Percentiles rank a stretch among this genome's conserved stretches.
Evolutionary conservation across 2,329 filamentous ascomycete species (phyloP).

Genomic region (Aureobasidium sp.): DNA sequence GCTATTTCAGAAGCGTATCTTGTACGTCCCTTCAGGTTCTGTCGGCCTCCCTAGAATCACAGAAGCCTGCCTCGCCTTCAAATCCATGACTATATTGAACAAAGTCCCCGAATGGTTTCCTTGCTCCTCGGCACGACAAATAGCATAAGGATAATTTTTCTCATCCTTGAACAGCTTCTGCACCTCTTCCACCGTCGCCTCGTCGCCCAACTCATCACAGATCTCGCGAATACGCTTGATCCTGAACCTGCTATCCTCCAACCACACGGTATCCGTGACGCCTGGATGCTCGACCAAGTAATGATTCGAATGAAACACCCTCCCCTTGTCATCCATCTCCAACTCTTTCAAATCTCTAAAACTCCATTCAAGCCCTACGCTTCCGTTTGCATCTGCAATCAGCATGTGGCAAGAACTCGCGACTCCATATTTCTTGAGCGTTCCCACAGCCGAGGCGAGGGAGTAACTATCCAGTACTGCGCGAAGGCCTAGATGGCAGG

Average conservation of each 20-base stretch:
- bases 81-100: slow-evolving; percentile 35
- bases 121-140: slow-evolving; percentile 28
- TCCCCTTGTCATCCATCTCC: slow-evolving; percentile 28
- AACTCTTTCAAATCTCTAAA: slow-evolving; percentile 29
- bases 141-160: slow-evolving; percentile 32
- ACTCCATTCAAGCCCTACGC: slow-evolving; percentile 46
- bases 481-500: slow-evolving; percentile 56
- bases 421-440: slow-evolving; percentile 42
- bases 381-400: slow-evolving; percentile 42
- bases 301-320: slow-evolving; percentile 41
- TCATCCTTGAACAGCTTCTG: slow-evolving; percentile 37
- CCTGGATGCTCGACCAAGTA: slow-evolving; percentile 34
- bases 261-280: slow-evolving; percentile 36
- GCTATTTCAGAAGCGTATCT: slow-evolving; percentile 20
- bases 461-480: slow-evolving; percentile 47
- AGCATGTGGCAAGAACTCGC: slow-evolving; percentile 50
- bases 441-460: slow-evolving; percentile 40
- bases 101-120: slow-evolving; percentile 26
- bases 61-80: slow-evolving; percentile 25
- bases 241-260: slow-evolving; percentile 35
- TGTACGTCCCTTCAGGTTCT: slow-evolving; percentile 25
- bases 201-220: slow-evolving; percentile 19
- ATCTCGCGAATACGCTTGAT: slow-evolving; percentile 34
- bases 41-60: slow-evolving; percentile 30
- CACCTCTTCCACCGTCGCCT: slow-evolving; percentile 19